Evolutionary conservation across 495 filamentous ascomycete genomes (phyloP), one percentile per base, ranked within the genome.

Genomic region (Friedmanniomyces simplex): DNA sequence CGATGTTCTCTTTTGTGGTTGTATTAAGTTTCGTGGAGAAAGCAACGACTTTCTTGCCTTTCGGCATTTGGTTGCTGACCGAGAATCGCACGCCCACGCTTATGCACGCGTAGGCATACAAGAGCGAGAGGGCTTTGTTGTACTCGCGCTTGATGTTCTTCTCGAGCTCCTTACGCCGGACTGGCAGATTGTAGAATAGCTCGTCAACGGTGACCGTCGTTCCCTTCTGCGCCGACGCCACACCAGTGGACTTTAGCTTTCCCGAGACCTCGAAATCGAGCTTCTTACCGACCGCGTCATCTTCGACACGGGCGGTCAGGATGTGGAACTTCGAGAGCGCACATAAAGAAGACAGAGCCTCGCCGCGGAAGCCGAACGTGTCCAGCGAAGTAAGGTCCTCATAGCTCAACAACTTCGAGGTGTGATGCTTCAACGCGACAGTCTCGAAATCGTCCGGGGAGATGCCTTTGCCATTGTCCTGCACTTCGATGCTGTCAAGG

Each of bases 111-210:
- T 97, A 98, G n/a, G 93, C 89, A 71, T 96, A 87, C 41, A 98
- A 78, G 24, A 95, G 69, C 39, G 77, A 79, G 58, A 96, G 66
- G 10, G 96, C 93, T 70, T 93, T 94, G 41, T 80, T 80, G 77
- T 94, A 96, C 72, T 97, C 93, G 47, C 91, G 77, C 72, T 96
- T 97, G 69, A 97, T 86, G 61, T 96, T 97, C 68, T 93, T 87
- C 71, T 96, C 90, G 30, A 98, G 76, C 71, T 97, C 93, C 39
- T 84, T 83, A 50, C 93, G 79, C 59, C 93, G 82, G n/a, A 98
- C 93, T 0, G 94, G 94, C 5, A 97, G 77, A 58, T 85, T 89
- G 58, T 82, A 80, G 74, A 97, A 98, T 48, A 98, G 78, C 24
- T 83, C 81, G 59, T 91, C 89, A 21, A 96, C 85, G 0, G 78